Conservation (phyloP, 148 eudicot genomes). For the Vaccinium darrowii region DNA sequence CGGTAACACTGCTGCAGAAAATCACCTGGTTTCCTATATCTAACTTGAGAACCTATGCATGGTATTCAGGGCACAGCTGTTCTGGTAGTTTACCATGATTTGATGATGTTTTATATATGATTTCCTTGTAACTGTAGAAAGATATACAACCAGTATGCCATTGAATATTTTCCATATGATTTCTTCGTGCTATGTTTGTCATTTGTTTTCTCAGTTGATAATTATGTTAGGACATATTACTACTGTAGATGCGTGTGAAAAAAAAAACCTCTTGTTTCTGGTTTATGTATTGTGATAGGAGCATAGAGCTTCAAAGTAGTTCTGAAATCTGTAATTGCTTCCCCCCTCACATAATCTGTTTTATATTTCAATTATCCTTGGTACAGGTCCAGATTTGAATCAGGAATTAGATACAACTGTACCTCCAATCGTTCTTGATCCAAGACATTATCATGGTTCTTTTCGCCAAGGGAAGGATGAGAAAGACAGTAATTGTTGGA, state of each 20-base stretch:
- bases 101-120: not conserved
- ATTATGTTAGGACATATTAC: not conserved
- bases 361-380: slow-evolving; percentile 15
- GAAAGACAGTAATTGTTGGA: slow-evolving; percentile 79
- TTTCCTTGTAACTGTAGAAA: not conserved
- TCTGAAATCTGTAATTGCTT: not conserved
- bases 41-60: not conserved
- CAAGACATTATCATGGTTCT: slow-evolving; percentile 56
- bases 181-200: not conserved
- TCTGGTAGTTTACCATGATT: not conserved
- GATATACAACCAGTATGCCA: not conserved
- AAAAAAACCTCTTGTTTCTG: not conserved
- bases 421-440: slow-evolving; percentile 51
- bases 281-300: not conserved
- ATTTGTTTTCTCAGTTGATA: not conserved
- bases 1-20: not conserved
- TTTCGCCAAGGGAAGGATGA: slow-evolving; percentile 73
- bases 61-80: not conserved
- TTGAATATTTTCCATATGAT: not conserved
- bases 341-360: not conserved
- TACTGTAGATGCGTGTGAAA: no score
- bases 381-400: slow-evolving; percentile 44
- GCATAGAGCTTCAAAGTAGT: not conserved
- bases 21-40: not conserved
- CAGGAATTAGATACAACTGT: slow-evolving; percentile 50